Evolutionary conservation across 768 basidiomycete species (phyloP), one percentile per base, ranked within the genome.

Genomic region (Stropharia rugosoannulata): DNA sequence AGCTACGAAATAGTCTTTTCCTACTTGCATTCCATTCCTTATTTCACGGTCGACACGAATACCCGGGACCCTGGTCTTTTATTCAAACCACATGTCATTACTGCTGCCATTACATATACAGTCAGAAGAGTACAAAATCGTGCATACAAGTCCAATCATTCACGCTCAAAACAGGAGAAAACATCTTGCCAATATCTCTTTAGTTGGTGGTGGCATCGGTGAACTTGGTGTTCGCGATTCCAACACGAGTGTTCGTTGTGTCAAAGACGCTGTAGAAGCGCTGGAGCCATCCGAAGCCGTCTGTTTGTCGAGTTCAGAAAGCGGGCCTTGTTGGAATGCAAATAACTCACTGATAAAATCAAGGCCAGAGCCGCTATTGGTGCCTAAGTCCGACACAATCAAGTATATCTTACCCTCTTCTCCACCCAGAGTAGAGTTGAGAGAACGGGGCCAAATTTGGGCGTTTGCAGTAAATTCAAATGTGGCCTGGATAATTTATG

Each of bases 361-460:
- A 12, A 87, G 75, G 29, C 84, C 84, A 16, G 71, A 64, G 1
- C 83, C 84, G 51, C 74, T 80, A 52, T 65, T 64, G 57, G 60
- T 73, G 36, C 82, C 82, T 47, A 84, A 60, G 61, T 83, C 81
- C 10, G 77, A 74, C 5, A 72, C 68, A 64, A 84, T 75, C 58
- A 85, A 73, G 59, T 85, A 85, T 58, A 85, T 86, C 58, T 74
- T 73, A 57, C 66, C 65, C 4, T 64, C 66, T 22, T 76, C 64
- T 43, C 86, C 86, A 46, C 84, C 84, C 9, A 87, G 69, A 19
- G 64, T 64, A 7, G 67, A 65, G 68, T 87, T 86, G 58, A 80
- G 69, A 1, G 71, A 62, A 35, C 82, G 79, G 1, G 84, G 85
- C 83, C 85, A 87, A 56, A 84, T 81, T 71, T 88, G 85, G 0